These are phyloP conservation scores for Aspergillus haitiensis DNA, from an alignment of 495 filamentous ascomycete genomes.

Conservation along the genomic window DNA sequence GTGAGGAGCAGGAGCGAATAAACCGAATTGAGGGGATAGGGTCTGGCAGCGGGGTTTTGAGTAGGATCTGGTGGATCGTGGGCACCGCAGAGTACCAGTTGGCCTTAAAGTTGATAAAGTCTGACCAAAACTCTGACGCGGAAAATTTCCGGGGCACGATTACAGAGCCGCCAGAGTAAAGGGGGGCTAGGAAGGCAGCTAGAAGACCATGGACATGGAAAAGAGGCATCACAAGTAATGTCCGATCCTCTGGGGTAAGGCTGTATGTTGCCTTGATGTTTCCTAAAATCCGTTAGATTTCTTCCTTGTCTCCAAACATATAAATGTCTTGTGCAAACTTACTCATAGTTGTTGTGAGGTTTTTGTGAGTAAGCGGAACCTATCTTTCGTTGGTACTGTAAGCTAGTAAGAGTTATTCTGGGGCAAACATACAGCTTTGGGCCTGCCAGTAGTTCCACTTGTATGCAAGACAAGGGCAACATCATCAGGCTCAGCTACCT, in stretches of 20 bases:
- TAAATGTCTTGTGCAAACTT: conserved; percentile 22
- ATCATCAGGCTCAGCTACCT: conserved; percentile 61
- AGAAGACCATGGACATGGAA: conserved; percentile 88
- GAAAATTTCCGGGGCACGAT: conserved; percentile 75
- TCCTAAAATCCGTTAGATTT: conserved; percentile 32
- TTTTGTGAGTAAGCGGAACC: conserved; percentile 76
- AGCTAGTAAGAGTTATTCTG: background rate
- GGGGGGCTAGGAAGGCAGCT: conserved; percentile 73
- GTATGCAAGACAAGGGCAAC: conserved; percentile 73
- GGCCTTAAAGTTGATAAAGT: conserved; percentile 67
- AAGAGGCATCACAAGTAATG: conserved; percentile 86
- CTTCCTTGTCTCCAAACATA: background rate
- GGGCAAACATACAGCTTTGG: conserved; percentile 63
- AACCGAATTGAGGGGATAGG: conserved; percentile 74
- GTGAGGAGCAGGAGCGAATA: conserved; percentile 83
- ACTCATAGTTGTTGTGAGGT: conserved; percentile 74
- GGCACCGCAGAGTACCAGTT: conserved; percentile 91
- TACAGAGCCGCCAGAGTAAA: conserved; percentile 69
- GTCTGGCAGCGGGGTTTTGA: conserved; percentile 63
- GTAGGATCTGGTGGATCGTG: conserved; percentile 85
- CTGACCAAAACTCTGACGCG: conserved; percentile 76
- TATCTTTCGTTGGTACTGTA: conserved; percentile 17
- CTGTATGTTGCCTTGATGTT: conserved; percentile 76
- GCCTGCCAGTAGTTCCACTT: conserved; percentile 77
- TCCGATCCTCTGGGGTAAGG: conserved; percentile 66